These are phyloP conservation scores for Aethionema arabicum DNA, from an alignment of 345 rosid species.

Conservation along the genomic window DNA sequence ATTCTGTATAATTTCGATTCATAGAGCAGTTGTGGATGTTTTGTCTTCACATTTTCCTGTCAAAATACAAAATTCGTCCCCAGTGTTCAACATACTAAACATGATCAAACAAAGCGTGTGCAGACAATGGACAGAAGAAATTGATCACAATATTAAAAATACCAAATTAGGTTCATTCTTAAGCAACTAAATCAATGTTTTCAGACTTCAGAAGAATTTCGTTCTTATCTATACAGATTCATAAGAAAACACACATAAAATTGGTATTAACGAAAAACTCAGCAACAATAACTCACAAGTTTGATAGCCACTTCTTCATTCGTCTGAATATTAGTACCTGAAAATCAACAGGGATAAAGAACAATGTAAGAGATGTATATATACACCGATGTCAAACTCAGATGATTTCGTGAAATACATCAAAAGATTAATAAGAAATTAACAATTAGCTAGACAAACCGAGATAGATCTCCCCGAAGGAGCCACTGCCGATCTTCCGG, in stretches of 20 bases:
- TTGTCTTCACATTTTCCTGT: constrained; percentile 41
- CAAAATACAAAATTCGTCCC: neutral
- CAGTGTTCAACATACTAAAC: constrained; percentile 10
- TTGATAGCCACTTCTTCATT: constrained; percentile 94
- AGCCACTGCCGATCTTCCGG: constrained; percentile 68
- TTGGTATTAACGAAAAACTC: neutral
- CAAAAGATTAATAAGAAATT: neutral
- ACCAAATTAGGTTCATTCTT: neutral
- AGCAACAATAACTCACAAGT: constrained; percentile 61
- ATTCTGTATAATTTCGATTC: constrained; percentile 38
- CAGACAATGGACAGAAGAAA: constrained; percentile 2
- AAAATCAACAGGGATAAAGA: constrained; percentile 16
- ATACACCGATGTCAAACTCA: constrained; percentile 23
- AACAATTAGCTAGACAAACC: constrained; percentile 37
- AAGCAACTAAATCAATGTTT: constrained; percentile 1
- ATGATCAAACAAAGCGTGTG: constrained; percentile 8
- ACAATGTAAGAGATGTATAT: constrained; percentile 19
- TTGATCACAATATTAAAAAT: neutral
- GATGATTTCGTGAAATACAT: neutral
- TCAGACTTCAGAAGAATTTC: neutral
- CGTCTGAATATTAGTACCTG: constrained; percentile 83
- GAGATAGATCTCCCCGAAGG: constrained; percentile 64
- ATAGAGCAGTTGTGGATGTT: constrained; percentile 41
- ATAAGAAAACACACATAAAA: neutral
- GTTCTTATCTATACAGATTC: neutral